These are phyloP conservation scores for Venturia nashicola DNA, from an alignment of 2,329 filamentous ascomycete genomes.

Conservation along the genomic window DNA sequence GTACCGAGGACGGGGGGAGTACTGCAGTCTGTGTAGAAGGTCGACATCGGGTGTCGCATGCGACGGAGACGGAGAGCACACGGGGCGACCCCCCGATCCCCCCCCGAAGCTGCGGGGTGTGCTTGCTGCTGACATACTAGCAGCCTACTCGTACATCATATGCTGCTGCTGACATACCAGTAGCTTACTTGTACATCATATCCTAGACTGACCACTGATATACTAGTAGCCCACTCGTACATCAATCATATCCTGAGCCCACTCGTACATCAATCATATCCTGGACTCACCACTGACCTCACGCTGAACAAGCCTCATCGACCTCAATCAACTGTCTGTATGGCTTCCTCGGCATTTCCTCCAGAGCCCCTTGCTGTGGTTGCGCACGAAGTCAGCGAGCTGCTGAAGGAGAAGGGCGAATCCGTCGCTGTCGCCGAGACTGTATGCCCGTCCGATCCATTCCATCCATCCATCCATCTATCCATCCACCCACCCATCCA, in stretches of 20 bases:
- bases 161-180: background rate
- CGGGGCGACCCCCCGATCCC: too few relatives aligned
- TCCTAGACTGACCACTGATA: background rate
- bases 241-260: background rate
- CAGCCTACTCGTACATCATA: too few relatives aligned
- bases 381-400: slow-evolving; percentile 36
- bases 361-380: slow-evolving; percentile 30
- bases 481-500: background rate
- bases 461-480: background rate
- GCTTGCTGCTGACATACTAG: too few relatives aligned
- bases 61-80: too few relatives aligned
- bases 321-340: background rate
- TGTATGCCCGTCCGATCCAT: slow-evolving; percentile 20
- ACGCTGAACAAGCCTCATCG: background rate
- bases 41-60: too few relatives aligned
- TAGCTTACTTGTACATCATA: too few relatives aligned
- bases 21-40: background rate
- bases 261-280: too few relatives aligned
- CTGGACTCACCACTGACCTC: background rate
- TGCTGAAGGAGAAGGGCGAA: slow-evolving; percentile 43
- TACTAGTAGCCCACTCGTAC: too few relatives aligned
- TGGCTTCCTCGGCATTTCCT: slow-evolving; percentile 22
- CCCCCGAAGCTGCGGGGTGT: background rate
- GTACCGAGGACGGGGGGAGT: too few relatives aligned
- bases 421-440: slow-evolving; percentile 52